A percentile compares a stretch with the other conserved stretches of the same genome.
phyloP scores from a whole-genome alignment of 2,329 filamentous ascomycete species.

The Aspergillus hiratsukae region DNA sequence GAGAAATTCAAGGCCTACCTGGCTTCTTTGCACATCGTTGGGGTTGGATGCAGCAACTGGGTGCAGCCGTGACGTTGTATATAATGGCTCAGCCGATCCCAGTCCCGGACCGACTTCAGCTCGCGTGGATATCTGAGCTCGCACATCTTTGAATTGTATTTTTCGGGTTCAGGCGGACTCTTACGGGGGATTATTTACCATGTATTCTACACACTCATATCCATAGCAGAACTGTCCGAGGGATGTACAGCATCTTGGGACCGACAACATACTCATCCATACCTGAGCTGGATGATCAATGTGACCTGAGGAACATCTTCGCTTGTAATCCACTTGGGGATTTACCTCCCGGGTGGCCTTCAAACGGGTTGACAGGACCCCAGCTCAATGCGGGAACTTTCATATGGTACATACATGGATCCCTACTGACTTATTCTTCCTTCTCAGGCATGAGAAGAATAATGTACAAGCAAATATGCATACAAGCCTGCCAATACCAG shows the following conservation, averaged over 20 bases:
- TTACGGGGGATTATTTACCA: background rate
- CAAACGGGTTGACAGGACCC: background rate
- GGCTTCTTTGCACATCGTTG: conserved; percentile 19
- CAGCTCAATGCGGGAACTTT: conserved; percentile 26
- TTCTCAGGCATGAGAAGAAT: conserved; percentile 30
- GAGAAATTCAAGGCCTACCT: conserved; percentile 29
- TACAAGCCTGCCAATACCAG: too few species aligned
- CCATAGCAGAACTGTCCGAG: background rate
- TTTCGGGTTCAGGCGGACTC: too few species aligned
- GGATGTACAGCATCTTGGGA: background rate
- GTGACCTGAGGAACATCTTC: background rate
- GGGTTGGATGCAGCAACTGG: conserved; percentile 15
- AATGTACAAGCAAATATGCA: conserved; percentile 27
- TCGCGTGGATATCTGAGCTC: background rate
- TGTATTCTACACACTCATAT: background rate
- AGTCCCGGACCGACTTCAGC: background rate
- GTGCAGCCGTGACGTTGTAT: conserved; percentile 10
- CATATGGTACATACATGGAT: conserved; percentile 32
- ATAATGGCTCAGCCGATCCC: background rate
- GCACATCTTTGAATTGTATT: background rate
- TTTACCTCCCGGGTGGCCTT: background rate
- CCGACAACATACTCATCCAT: background rate
- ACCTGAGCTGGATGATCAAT: background rate
- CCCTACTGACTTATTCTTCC: conserved; percentile 26
- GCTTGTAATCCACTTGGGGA: background rate